Evolutionary conservation across 306 rosid genomes (phyloP), one percentile per base, ranked within the genome.

Genomic region (Glycine tomentella): DNA sequence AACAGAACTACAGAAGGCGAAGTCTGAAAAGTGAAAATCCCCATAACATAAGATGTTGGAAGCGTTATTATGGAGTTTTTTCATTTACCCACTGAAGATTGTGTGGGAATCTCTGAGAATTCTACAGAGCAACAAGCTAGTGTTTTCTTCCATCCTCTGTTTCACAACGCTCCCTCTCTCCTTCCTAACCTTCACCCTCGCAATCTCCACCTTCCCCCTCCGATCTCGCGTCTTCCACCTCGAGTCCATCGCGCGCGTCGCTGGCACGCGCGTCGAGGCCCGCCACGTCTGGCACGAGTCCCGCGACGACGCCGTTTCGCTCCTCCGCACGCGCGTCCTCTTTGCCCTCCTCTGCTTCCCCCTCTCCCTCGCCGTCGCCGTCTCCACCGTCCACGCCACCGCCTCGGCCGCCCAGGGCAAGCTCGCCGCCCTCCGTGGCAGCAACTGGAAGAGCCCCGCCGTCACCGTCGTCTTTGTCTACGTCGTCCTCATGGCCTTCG

Each of bases 241-340:
- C 74, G 95, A 94, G 13, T 84, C 92, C 79, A 56, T 92, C 36
- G 95, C 97, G 5, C 73, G 62, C 69, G 85, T 75, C 14, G 86
- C 88, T 77, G 46, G 89, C 20, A 92, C 92, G 13, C 90, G 88
- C 66, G 67, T 92, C 74, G 97, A 94, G 74, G 93, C 92, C 6
- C 90, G 95, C 4, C 95, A 94, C 48, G 87, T 90, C 15, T 89
- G 85, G 94, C 31, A 76, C 36, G 98, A 94, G 62, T 92, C 98
- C 1, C 94, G 92, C 38, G 65, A 53, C 46, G 88, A 81, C 55
- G 98, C 98, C 61, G 69, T 83, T 10, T 83, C 84, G 12, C 86
- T 92, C 82, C 77, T 94, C 83, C 89, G 84, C 63, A 69, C 75
- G 79, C 90, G 81, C 68, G 77, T 76, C 48, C 67, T 86, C 85